Percentiles rank a stretch among this genome's conserved stretches.
These are phyloP conservation scores for Hericium coralloides DNA, from an alignment of 768 basidiomycete genomes.

Conservation along the genomic window DNA sequence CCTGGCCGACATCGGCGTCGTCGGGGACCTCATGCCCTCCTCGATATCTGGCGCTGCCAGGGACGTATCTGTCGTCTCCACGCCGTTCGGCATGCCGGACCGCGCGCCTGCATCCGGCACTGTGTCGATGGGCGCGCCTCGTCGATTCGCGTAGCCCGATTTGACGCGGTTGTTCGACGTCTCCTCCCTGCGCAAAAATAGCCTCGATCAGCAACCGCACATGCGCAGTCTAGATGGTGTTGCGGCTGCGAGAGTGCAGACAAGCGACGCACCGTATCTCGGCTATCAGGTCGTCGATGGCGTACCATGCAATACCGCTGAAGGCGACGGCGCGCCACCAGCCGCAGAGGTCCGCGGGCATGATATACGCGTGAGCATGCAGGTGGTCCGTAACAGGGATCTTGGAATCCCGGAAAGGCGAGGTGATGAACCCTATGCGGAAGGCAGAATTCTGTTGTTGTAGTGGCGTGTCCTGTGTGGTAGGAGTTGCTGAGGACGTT, in stretches of 20 bases:
- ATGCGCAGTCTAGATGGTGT: neutral
- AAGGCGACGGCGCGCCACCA: conserved; percentile 70
- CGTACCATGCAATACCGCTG: conserved; percentile 64
- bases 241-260: neutral
- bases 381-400: conserved; percentile 76
- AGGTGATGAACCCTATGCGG: conserved; percentile 70
- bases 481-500: conserved; percentile 4
- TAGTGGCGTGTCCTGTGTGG: conserved; percentile 11
- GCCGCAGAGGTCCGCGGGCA: conserved; percentile 53
- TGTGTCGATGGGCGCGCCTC: conserved; percentile 56
- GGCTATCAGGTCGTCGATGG: conserved; percentile 70
- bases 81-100: conserved; percentile 53
- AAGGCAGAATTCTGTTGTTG: conserved; percentile 29
- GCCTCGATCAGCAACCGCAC: neutral
- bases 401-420: conserved; percentile 68
- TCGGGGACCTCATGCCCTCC: conserved; percentile 2
- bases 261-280: conserved; percentile 56
- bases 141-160: conserved; percentile 55
- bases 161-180: conserved; percentile 80
- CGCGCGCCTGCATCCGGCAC: conserved; percentile 68
- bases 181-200: conserved; percentile 46
- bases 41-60: conserved; percentile 29
- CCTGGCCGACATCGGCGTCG: neutral
- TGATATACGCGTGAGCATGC: conserved; percentile 67
- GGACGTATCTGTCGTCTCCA: conserved; percentile 48